Evolutionary conservation across 2,329 filamentous ascomycete genomes (phyloP), one percentile per base, ranked within the genome.

Genomic region (Saccharata proteae): DNA sequence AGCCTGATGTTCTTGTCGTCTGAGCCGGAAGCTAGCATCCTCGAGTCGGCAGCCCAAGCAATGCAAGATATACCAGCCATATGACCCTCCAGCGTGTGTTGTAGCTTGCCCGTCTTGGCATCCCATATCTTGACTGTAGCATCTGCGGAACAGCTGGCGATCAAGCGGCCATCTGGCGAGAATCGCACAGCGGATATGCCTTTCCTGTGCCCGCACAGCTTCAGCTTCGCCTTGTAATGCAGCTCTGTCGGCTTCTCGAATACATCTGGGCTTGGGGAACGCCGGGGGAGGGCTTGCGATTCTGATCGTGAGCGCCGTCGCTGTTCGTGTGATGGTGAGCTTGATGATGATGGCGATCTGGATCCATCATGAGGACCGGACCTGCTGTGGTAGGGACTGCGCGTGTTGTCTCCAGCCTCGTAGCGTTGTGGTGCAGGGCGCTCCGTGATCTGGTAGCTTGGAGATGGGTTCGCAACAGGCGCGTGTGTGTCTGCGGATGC

Each of bases 1-100:
- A 98, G 64, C 3, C 90, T 74, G 40, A 98, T 96, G 1, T 80
- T 76, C 60, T 98, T 98, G 67, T 98, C 90, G 57, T 98, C 90
- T 4, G 82, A 88, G 15, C 88, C 90, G 7, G 83, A 88, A 4
- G 88, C 90, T 27, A 98, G 69, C 3, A 81, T 83, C 43, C 77
- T 77, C 38, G 80, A 84, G 54, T 96, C 85, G 0, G 88, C 86
- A 37, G 79, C 79, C 90, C 90, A 98, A n/a, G 86, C 78, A 28
- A 98, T 69, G 22, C 85, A 88, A 18, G 82, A 93, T 12, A 98
- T 75, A 38, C 90, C 90, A 1, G 88, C 86, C 51, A 94, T 71
- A 59, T 98, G 90, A 5, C 86, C 90, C 47, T 93, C 81, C 15
- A 98, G 73, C 0, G 84, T 93, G 47, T 93, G 81, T 51, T 88